A percentile compares a stretch with the other conserved stretches of the same genome.
Evolutionary conservation across 2,329 filamentous ascomycete species (phyloP).

Genomic region (Hymenoscyphus albidus): DNA sequence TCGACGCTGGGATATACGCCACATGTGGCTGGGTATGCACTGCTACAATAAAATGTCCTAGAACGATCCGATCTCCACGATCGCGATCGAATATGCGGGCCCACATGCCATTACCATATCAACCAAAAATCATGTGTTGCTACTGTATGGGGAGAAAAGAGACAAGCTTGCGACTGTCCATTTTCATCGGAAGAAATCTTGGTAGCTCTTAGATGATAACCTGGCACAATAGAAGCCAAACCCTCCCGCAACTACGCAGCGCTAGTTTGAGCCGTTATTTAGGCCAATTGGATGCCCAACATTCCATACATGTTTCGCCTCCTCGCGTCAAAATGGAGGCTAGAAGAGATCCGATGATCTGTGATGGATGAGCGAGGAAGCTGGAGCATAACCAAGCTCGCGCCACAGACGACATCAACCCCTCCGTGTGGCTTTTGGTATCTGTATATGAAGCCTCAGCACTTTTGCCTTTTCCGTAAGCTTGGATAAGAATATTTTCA

Average conservation of each 20-base stretch:
- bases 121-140: background rate
- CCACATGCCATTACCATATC: background rate
- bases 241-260: background rate
- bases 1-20: too few species aligned
- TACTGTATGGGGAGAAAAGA: background rate
- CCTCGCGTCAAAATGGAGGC: background rate
- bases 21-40: too few species aligned
- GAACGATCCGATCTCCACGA: too few species aligned
- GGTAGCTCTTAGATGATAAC: background rate
- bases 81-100: background rate
- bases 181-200: background rate
- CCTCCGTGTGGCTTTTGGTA: background rate
- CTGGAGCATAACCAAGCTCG: constrained; percentile 2
- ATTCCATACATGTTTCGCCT: background rate
- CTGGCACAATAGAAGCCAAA: background rate
- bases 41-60: too few species aligned
- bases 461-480: background rate
- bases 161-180: background rate
- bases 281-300: background rate
- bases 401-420: constrained; percentile 18
- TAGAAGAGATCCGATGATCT: constrained; percentile 3
- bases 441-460: constrained; percentile 2
- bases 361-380: background rate
- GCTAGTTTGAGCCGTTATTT: background rate
- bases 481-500: background rate